Percentiles rank a stretch among this genome's conserved stretches.
These are phyloP conservation scores for Fusarium sp. DNA, from an alignment of 2,329 filamentous ascomycete genomes.

Conservation along the genomic window DNA sequence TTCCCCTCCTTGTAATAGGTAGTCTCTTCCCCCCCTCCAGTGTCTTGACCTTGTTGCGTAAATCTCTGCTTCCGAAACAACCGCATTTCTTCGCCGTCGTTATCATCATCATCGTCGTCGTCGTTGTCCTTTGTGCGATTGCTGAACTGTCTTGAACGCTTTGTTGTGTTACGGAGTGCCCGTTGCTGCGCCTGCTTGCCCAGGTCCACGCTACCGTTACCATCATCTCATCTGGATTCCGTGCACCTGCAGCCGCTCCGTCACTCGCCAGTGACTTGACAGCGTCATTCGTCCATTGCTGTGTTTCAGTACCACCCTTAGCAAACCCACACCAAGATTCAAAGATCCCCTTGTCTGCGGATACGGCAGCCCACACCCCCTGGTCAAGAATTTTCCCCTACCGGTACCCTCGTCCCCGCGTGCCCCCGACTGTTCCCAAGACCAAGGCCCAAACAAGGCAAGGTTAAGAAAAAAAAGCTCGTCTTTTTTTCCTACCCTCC, in stretches of 20 bases:
- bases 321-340: slow-evolving; percentile 45
- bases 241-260: slow-evolving; percentile 45
- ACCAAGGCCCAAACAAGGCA: slow-evolving; percentile 49
- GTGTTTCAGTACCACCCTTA: slow-evolving; percentile 49
- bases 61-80: slow-evolving; percentile 25
- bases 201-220: slow-evolving; percentile 42
- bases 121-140: slow-evolving; percentile 36
- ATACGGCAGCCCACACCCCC: slow-evolving; percentile 48
- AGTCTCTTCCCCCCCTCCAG: slow-evolving; percentile 15
- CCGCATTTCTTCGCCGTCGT: slow-evolving; percentile 17
- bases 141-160: slow-evolving; percentile 32
- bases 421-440: slow-evolving; percentile 47
- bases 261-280: slow-evolving; percentile 41
- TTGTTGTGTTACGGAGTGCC: slow-evolving; percentile 41
- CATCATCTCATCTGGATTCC: slow-evolving; percentile 44
- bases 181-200: slow-evolving; percentile 40
- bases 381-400: slow-evolving; percentile 49
- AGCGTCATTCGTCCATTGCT: slow-evolving; percentile 46
- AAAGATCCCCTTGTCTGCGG: slow-evolving; percentile 48
- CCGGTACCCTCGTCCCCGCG: slow-evolving; percentile 50
- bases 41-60: slow-evolving; percentile 16
- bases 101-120: slow-evolving; percentile 14
- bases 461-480: slow-evolving; percentile 52
- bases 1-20: slow-evolving; percentile 29
- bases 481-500: slow-evolving; percentile 48